Evolutionary conservation across 139 green algal species (phyloP), one percentile per base, ranked within the genome.

Genomic region (Chlorella sp.): DNA sequence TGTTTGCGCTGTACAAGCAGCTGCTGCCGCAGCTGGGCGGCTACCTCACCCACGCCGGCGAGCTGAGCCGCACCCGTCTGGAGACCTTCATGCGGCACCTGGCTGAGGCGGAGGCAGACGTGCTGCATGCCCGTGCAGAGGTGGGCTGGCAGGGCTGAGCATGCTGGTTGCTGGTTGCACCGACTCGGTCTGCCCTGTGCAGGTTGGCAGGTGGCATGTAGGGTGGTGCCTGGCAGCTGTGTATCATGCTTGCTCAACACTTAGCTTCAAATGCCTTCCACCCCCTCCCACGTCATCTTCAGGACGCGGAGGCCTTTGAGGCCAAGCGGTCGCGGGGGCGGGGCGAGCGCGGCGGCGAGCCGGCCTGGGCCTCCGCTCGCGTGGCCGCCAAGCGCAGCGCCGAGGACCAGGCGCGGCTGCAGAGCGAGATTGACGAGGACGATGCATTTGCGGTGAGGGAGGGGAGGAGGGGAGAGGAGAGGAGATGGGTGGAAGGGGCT

Each of bases 1-100:
- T 98, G 47, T 97, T 98, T 81, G 79, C 89, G n/a, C 91, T 94
- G 69, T 99, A 98, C 92, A 97, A 96, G 88, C 79, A 92, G 81
- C 79, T 97, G 79, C 92, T 98, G 78, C 94, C 94, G 1, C 9
- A 41, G 26, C 81, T 97, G 86, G 94, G 94, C 2, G 95, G 95
- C 11, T 98, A 98, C 92, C 89, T 99, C 4, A 97, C 94, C 1
- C 65, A 96, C 65, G 95, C 91, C 5, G 94, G 95, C 0, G 60
- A 91, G 34, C 91, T 98, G 72, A 85, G 95, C 76, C 85, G 90
- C 1, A 41, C 71, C 20, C 87, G 93, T 0, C 83, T 98, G 80
- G 92, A 98, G 80, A 12, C 89, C 63, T 89, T 98, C 71, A 81
- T 98, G 72, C 62, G 55, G 2, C 47, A 81, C 20, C 86, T 98